Percentiles rank a stretch among this genome's conserved stretches.
Evolutionary conservation across 2,329 filamentous ascomycete species (phyloP).

Genomic region (Thelonectria rubi): DNA sequence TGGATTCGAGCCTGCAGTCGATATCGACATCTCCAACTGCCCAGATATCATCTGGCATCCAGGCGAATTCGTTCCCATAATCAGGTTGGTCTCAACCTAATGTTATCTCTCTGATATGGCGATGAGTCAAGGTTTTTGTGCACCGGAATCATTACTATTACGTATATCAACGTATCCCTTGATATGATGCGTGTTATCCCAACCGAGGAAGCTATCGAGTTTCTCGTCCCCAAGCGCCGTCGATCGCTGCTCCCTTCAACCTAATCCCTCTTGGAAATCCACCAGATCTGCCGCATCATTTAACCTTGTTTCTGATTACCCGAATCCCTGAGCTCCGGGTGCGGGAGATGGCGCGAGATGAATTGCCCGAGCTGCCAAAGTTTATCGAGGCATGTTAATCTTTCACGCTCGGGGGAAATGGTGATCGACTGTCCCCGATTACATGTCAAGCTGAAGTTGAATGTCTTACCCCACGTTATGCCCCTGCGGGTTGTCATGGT

Average conservation of each 20-base stretch:
- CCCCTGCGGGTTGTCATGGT: neutral
- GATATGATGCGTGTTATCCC: neutral
- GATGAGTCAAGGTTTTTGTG: neutral
- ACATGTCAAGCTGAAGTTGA: neutral
- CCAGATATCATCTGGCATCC: neutral
- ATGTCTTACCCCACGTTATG: neutral
- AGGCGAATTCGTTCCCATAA: neutral
- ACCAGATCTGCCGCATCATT: neutral
- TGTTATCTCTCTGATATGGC: neutral
- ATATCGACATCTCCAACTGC: no score
- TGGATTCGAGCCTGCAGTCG: no score
- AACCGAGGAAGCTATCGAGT: neutral
- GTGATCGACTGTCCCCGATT: neutral
- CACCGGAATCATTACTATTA: neutral
- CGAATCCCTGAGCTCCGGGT: neutral
- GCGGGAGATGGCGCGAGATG: neutral
- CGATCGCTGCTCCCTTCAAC: neutral
- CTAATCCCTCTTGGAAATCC: neutral
- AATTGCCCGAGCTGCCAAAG: neutral
- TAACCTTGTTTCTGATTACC: neutral
- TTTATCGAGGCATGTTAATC: slow-evolving; percentile 12
- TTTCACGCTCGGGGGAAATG: neutral
- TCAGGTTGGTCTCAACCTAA: neutral
- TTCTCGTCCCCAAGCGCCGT: neutral
- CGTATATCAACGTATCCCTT: neutral